Base-by-base conservation (phyloP, 2,329 filamentous ascomycete genomes). In the Fusarium temperatum region DNA sequence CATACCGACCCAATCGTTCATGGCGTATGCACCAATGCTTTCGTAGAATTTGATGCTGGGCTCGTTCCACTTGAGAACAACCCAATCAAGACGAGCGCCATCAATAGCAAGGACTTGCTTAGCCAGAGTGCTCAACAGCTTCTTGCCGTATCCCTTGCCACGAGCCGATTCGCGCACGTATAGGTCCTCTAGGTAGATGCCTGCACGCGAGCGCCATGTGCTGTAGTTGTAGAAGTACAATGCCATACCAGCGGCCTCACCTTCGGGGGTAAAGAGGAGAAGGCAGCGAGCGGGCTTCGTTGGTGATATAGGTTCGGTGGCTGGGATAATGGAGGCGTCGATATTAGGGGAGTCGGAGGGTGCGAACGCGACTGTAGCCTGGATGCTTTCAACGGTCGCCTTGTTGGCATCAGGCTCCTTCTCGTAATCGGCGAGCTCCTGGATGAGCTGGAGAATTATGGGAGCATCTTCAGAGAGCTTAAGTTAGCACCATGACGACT, bases 181-280 rank as follows among this genome's bases (percentile, higher is more conserved):
- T n/a, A 98, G 85, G 80, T 98, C 96, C 82, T 98, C 96, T 42
- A 98, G 91, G 82, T 97, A 98, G 79, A 99, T 93, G 6, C 96
- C 96, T 1, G 95, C 90, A 51, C 89, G 89, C n/a, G 93, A 90
- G 14, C 93, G 90, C 96, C 96, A 98, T 1, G 96, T 98, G 79
- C 92, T 94, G 84, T 98, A 98, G 84, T 96, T 98, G 87, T 96
- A 95, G 82, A 97, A 98, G 85, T 95, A 98, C 45, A 98, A 84
- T 3, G 95, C 95, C 89, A 98, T 94, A 54, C 93, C 94, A 1
- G 90, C 93, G 1, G 82, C 81, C 44, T 84, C 80, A 17, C 85
- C 82, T 11, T 84, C 82, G 17, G 86, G 83, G 28, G 87, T 83
- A 75, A 87, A 86, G 62, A 96, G 83, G 15, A 97, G 83, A 39